Base-by-base conservation (phyloP, 768 basidiomycete genomes). In the Stropharia rugosoannulata region DNA sequence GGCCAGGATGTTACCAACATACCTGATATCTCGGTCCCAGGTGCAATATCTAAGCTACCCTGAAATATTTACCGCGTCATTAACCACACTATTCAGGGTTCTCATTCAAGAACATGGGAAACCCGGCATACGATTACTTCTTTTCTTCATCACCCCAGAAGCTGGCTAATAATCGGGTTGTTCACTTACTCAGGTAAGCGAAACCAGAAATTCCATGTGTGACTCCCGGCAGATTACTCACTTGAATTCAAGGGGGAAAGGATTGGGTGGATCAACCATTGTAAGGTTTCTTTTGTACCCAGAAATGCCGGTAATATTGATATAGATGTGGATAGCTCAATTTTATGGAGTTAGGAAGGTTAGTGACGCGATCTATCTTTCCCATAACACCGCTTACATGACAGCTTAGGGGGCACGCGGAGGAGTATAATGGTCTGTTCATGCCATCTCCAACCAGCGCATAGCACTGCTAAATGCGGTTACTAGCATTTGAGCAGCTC, bases 81-180 rank as follows among this genome's bases (percentile, higher is more conserved):
- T 44, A n/a, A 29, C 15, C 16, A 12, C 35, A 48, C 15, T 32
- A 19, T 36, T 12, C 19, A 25, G n/a, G 5, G 15, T 25, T 44
- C 16, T 4, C 35, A 25, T 60, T 10, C 47, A 37, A 54, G 59
- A 49, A 37, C 56, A 53, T 60, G 19, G 59, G 59, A 22, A 45
- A 60, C 38, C 59, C 59, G 3, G 48, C 35, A 3, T 60, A 60
- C 16, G 59, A 60, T 32, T 60, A 55, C 55, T 45, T 55, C 10
- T 60, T 60, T 19, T 53, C 53, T 11, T 60, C 59, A 9, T 55
- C 56, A 7, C 59, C 59, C 4, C 59, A 60, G 37, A 38, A 39
- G 5, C 47, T 43, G 36, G 51, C 51, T 7, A 47, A 42, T 11
- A 52, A 51, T 10, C 13, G 32, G 27, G n/a, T 43, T n/a, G 51